Evolutionary conservation across 306 rosid species (phyloP).

Genomic region (Datisca glomerata): DNA sequence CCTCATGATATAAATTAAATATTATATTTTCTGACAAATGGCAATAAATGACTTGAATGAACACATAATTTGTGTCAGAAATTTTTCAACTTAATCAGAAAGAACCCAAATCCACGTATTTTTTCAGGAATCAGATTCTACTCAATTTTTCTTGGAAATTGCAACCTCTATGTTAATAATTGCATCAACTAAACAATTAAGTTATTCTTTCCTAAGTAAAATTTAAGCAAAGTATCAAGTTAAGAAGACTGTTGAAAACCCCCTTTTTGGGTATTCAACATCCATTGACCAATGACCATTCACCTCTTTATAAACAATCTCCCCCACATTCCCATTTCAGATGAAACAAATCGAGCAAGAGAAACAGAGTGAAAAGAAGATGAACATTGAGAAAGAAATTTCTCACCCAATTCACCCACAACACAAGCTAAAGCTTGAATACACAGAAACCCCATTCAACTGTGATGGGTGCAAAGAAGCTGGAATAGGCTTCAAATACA

Average conservation of each 20-base stretch:
- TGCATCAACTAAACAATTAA: constrained; percentile 12
- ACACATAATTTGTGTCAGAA: too few relatives aligned
- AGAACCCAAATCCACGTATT: constrained; percentile 7
- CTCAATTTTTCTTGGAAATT: constrained; percentile 9
- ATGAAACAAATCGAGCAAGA: too few relatives aligned
- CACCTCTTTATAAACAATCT: background rate
- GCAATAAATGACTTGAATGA: too few relatives aligned
- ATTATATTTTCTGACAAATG: too few relatives aligned
- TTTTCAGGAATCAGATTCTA: constrained; percentile 30
- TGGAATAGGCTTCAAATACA: constrained; percentile 45
- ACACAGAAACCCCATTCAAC: constrained; percentile 36
- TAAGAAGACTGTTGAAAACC: constrained; percentile 2
- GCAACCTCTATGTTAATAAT: constrained; percentile 11
- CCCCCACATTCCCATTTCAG: constrained; percentile 10
- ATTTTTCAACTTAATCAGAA: too few relatives aligned
- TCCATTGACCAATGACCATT: background rate
- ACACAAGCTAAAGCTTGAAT: constrained; percentile 32
- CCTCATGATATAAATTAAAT: too few relatives aligned
- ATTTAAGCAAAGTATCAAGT: constrained; percentile 29
- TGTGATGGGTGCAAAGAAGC: constrained; percentile 58
- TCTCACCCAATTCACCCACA: constrained; percentile 34
- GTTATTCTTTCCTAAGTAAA: constrained; percentile 24
- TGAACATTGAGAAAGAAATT: too few relatives aligned
- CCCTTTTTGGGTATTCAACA: constrained; percentile 6
- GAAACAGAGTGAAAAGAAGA: too few relatives aligned